phyloP scores from a whole-genome alignment of 352 stramenopile genomes.

The Phytopythium oedochilum region DNA sequence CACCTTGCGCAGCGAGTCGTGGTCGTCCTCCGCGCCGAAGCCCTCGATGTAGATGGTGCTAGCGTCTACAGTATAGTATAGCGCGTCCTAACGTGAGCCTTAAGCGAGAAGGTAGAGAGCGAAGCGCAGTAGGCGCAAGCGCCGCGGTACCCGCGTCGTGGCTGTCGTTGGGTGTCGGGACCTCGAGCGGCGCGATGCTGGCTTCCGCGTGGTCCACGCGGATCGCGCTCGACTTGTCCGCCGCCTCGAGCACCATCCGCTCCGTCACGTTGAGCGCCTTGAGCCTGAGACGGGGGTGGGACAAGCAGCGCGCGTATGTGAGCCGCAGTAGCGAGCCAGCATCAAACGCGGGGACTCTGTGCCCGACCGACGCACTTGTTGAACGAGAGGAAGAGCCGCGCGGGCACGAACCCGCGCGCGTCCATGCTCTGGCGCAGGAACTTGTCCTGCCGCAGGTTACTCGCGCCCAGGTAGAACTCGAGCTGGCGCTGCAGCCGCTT shows the following conservation, averaged over 20 bases:
- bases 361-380: constrained; percentile 34
- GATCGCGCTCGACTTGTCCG: constrained; percentile 45
- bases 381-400: constrained; percentile 60
- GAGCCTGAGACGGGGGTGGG: too few species aligned
- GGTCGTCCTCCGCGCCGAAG: constrained; percentile 48
- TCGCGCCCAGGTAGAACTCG: constrained; percentile 77
- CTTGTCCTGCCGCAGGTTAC: constrained; percentile 78
- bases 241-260: constrained; percentile 51
- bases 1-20: constrained; percentile 56
- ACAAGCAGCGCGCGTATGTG: not conserved
- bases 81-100: too few species aligned
- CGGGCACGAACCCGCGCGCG: constrained; percentile 47
- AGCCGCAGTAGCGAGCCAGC: too few species aligned
- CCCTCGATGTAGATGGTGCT: constrained; percentile 76
- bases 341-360: too few species aligned
- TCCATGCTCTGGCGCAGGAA: constrained; percentile 77
- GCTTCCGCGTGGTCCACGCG: constrained; percentile 29
- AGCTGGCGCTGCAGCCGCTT: constrained; percentile 76
- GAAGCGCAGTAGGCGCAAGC: not conserved
- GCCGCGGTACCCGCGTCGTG: constrained; percentile 12
- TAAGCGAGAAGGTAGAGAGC: too few species aligned
- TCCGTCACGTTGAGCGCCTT: constrained; percentile 53
- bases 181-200: constrained; percentile 39
- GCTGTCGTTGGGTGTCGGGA: constrained; percentile 17
- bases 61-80: too few species aligned